Base-by-base conservation (phyloP, 2,329 filamentous ascomycete species). In the Volutella citrinella region DNA sequence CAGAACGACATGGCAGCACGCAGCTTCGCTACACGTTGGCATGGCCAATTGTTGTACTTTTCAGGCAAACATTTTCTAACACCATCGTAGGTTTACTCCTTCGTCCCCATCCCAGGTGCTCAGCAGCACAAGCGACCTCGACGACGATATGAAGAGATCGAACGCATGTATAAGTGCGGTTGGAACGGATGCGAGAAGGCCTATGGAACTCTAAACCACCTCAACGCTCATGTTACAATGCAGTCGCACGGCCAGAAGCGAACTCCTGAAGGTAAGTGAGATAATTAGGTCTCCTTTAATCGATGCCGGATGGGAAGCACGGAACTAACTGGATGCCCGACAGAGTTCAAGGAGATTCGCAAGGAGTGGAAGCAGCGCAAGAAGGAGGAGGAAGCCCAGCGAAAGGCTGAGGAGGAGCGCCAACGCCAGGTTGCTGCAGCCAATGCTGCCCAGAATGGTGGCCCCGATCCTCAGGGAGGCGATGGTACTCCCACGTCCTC, bases 311-410 rank as follows among this genome's bases (percentile, higher is more conserved):
- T 22, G 10, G 18, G 12, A 12, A 17, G 13, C 18, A 17, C 17
- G 11, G 9, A 27, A 5, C 21, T 57, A 63, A 52, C 60, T 53
- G 24, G 16, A 15, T 9, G 3, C n/a, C 36, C 43, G 54, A 47
- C 57, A 97, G 93, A 97, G 64, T 97, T 98, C 70, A 98, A 98
- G 62, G 93, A 98, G 58, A 96, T 97, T 41, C 86, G 93, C 45
- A 97, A 97, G 60, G 91, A 97, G 59, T 98, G 93, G 93, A 98
- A 97, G 70, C 87, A 87, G 23, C 88, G 93, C 56, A 97, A 97
- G 79, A 98, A 98, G 87, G 93, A 97, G 62, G 91, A 97, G 54
- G 91, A 97, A 48, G 83, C 83, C 32, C 76, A 80, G 52, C 86
- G 90, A 56, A 96, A 96, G 71, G 85, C 84, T 10, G 87, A 90